A percentile compares a stretch with the other conserved stretches of the same genome.
Conservation (phyloP, 257 asterid species). For the Forsythia viridissima region DNA sequence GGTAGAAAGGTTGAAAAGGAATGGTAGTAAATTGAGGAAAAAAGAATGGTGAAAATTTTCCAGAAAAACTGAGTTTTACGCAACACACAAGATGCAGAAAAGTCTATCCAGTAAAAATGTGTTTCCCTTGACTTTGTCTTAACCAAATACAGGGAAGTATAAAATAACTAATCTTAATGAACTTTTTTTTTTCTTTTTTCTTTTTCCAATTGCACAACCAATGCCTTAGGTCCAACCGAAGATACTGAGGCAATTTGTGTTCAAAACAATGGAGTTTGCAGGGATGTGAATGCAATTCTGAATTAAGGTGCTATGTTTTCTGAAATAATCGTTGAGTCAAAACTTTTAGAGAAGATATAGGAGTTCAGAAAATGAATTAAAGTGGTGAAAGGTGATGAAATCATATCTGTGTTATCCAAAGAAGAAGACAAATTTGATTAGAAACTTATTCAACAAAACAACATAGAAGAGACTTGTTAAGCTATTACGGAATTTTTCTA, state of each 20-base stretch:
- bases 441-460: not conserved
- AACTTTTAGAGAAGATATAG: not conserved
- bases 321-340: not conserved
- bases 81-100: too few relatives aligned
- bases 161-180: not conserved
- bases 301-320: not conserved
- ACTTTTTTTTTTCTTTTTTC: not conserved
- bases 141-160: not conserved
- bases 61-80: not conserved
- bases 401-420: not conserved
- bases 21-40: not conserved
- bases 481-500: not conserved
- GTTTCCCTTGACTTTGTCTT: not conserved
- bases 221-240: not conserved
- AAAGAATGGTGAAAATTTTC: not conserved
- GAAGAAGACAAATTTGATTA: not conserved
- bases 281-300: not conserved
- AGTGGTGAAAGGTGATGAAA: not conserved
- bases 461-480: not conserved
- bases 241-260: not conserved
- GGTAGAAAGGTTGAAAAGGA: not conserved
- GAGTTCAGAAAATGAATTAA: not conserved
- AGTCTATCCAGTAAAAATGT: not conserved
- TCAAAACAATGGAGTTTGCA: not conserved
- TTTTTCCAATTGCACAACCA: not conserved